Evolutionary conservation across 306 rosid genomes (phyloP), one percentile per base, ranked within the genome.

Genomic region (Cotoneaster glaucophyllus): DNA sequence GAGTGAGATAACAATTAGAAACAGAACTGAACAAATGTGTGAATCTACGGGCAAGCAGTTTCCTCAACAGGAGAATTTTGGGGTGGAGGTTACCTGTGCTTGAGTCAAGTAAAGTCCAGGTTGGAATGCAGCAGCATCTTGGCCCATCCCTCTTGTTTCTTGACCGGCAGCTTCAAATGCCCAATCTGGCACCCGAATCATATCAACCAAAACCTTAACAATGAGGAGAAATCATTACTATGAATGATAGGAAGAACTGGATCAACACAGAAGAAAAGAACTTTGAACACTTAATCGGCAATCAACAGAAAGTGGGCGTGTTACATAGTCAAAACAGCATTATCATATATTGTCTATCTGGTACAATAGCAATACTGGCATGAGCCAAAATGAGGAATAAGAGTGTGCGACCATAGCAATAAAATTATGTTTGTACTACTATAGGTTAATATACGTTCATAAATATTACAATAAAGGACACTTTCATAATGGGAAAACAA

Each of bases 161-260:
- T 86, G 97, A 79, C 99, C 98, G 4, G 99, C 99, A 70, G 96
- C 97, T 85, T 95, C 99, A 87, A 92, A 92, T 75, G 99, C 97
- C 97, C 97, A 95, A 77, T 92, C 99, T 62, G 99, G 99, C 75
- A 95, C 99, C 50, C 97, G 96, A 75, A 95, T 80, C 99, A 95
- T 89, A 87, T 95, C 99, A 82, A 95, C 91, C 75, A 95, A 68
- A 78, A 95, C 86, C 99, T 95, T 70, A 64, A 87, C 70, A 84
- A 65, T 11, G 50, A 73, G 75, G 73, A 64, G 72, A 76, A 22
- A 79, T 22, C 65, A 81, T 64, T 71, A 31, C 74, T 62, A 83
- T 71, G 58, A 34, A 32, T 63, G 50, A 58, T 25, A 71, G 62
- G 32, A 68, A 44, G 11, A 34, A 39, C n/a, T 14, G 70, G 24